phyloP scores from a whole-genome alignment of 1,284 basidiomycete species.

The Uromyces viciae-fabae region DNA sequence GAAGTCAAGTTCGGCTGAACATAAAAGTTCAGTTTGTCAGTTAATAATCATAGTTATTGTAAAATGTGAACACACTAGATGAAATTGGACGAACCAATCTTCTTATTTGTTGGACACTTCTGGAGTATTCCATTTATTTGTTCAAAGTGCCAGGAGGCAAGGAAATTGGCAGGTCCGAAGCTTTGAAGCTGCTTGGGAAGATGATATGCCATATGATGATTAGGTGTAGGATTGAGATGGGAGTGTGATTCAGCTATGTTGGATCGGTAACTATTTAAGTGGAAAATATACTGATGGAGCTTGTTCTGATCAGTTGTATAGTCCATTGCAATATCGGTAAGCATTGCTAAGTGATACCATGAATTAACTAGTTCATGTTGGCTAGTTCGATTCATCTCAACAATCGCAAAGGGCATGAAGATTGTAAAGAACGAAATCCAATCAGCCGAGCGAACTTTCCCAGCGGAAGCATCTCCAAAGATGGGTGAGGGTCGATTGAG shows the following conservation, averaged over 20 bases:
- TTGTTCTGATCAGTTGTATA: background rate
- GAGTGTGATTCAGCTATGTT: conserved; percentile 2
- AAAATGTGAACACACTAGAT: background rate
- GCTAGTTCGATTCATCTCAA: background rate
- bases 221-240: conserved; percentile 25
- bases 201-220: conserved; percentile 34
- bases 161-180: conserved; percentile 31
- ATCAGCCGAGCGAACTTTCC: conserved; percentile 36
- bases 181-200: conserved; percentile 11
- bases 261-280: conserved; percentile 26
- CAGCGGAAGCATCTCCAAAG: conserved; percentile 27
- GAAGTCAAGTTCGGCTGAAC: conserved; percentile 14
- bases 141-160: conserved; percentile 38
- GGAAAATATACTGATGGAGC: conserved; percentile 17
- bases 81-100: background rate
- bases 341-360: conserved; percentile 17
- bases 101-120: conserved; percentile 23
- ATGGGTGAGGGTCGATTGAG: conserved; percentile 20
- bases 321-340: conserved; percentile 31
- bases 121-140: conserved; percentile 38
- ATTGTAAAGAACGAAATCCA: conserved; percentile 23
- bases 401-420: conserved; percentile 30
- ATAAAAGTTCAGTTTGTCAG: background rate
- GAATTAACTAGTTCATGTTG: conserved; percentile 3
- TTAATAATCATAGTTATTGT: background rate